phyloP scores from a whole-genome alignment of 2,329 filamentous ascomycete species.

The Diaporthe australafricana region DNA sequence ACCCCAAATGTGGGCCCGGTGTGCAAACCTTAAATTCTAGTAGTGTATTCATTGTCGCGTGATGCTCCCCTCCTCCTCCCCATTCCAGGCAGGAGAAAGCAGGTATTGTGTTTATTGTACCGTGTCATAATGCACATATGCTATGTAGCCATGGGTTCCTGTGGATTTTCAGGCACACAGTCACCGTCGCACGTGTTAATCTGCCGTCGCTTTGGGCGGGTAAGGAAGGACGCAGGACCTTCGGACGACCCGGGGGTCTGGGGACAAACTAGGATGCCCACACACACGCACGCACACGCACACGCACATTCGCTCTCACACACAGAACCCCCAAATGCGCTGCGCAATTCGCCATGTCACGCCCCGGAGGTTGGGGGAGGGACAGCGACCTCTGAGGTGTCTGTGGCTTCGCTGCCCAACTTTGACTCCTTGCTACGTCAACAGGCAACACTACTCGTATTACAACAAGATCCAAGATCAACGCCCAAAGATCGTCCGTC shows the following conservation, averaged over 20 bases:
- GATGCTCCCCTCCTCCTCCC: too few species aligned
- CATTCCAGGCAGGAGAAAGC: neutral
- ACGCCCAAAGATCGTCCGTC: too few species aligned
- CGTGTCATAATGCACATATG: neutral
- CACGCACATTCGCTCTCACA: too few species aligned
- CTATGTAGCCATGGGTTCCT: neutral
- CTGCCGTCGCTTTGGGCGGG: conserved; percentile 25
- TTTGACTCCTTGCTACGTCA: neutral
- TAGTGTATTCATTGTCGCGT: conserved; percentile 17
- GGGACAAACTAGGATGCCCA: neutral
- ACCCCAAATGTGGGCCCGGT: conserved; percentile 20
- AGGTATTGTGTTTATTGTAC: neutral
- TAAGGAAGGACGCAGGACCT: neutral
- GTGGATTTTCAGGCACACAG: conserved; percentile 26
- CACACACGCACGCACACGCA: too few species aligned
- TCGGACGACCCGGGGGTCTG: neutral
- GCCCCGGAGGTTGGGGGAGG: neutral
- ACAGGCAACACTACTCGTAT: neutral
- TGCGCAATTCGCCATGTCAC: neutral
- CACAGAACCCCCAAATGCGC: conserved; percentile 15
- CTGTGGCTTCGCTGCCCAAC: conserved; percentile 13
- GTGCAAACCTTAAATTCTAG: conserved; percentile 20
- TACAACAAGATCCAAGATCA: neutral
- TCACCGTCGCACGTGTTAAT: conserved; percentile 25
- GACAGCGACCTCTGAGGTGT: too few species aligned